A percentile compares a stretch with the other conserved stretches of the same genome.
Conservation (phyloP, 1,139 yeast species). For the Geotrichum restrictum region DNA sequence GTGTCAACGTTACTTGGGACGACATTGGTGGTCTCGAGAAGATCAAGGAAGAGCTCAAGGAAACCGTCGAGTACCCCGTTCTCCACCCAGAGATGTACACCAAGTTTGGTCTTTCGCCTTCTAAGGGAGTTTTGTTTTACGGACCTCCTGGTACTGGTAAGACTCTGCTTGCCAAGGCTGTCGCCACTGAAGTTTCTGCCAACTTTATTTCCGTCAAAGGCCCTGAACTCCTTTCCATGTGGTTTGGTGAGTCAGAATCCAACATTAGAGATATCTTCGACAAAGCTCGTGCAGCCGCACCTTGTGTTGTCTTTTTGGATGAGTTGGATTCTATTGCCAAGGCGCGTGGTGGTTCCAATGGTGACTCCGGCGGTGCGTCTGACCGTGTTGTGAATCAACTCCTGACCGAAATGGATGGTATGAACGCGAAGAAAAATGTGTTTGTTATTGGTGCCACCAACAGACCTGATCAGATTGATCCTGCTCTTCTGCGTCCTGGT, state of each 20-base stretch:
- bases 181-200: slow-evolving; percentile 96
- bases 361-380: slow-evolving; percentile 98
- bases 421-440: slow-evolving; percentile 98
- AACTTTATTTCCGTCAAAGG: slow-evolving; percentile 96
- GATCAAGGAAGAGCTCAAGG: slow-evolving; percentile 90
- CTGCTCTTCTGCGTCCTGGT: slow-evolving; percentile 98
- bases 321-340: slow-evolving; percentile 97
- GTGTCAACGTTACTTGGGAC: slow-evolving; percentile 97
- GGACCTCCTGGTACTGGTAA: slow-evolving; percentile 99
- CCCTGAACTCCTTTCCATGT: slow-evolving; percentile 95
- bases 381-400: slow-evolving; percentile 98
- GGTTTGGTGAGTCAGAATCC: slow-evolving; percentile 98
- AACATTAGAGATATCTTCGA: slow-evolving; percentile 96
- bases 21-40: slow-evolving; percentile 94
- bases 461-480: slow-evolving; percentile 98
- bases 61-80: slow-evolving; percentile 98
- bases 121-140: slow-evolving; percentile 95
- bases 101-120: slow-evolving; percentile 94
- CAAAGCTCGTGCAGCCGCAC: slow-evolving; percentile 98
- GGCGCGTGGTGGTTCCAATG: slow-evolving; percentile 83
- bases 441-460: slow-evolving; percentile 98
- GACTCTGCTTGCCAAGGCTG: slow-evolving; percentile 94
- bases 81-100: slow-evolving; percentile 98
- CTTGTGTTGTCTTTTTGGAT: slow-evolving; percentile 94
- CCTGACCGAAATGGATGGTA: slow-evolving; percentile 99